Conservation (phyloP, 345 rosid genomes). For the Eucalyptus curtisii region DNA sequence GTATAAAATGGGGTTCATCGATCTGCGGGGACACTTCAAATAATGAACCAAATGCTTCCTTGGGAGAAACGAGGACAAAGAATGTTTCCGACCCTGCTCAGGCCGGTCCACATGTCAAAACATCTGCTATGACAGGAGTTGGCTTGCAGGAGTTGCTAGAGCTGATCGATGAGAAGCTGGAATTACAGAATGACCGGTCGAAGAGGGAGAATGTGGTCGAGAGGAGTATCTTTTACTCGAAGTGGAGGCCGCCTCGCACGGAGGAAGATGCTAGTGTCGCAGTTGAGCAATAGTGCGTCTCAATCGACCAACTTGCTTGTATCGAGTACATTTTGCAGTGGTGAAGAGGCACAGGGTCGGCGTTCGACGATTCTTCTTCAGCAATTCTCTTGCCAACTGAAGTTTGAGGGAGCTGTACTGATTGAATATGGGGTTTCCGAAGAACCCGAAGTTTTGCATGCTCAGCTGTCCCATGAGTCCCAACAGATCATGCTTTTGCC, state of each 20-base stretch:
- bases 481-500: neutral
- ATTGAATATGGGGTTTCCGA: neutral
- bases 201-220: slow-evolving; percentile 19
- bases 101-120: slow-evolving; percentile 40
- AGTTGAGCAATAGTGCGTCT: slow-evolving; percentile 2
- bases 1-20: slow-evolving; percentile 1
- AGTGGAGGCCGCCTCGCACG: slow-evolving; percentile 66
- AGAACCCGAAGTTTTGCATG: neutral
- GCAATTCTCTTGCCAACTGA: neutral
- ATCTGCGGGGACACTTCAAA: neutral
- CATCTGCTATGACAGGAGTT: slow-evolving; percentile 62
- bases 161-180: slow-evolving; percentile 45
- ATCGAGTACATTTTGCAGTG: neutral
- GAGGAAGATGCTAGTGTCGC: slow-evolving; percentile 13
- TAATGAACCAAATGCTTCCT: slow-evolving; percentile 6
- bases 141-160: slow-evolving; percentile 66
- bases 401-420: neutral
- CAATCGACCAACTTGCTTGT: neutral
- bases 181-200: slow-evolving; percentile 19
- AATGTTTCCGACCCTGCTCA: slow-evolving; percentile 1
- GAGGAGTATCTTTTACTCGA: slow-evolving; percentile 24
- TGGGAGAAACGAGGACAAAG: neutral
- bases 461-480: neutral
- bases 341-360: neutral
- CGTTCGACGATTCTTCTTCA: neutral